Evolutionary conservation across 768 basidiomycete species (phyloP).

Genomic region (Rhizopogon rudus): DNA sequence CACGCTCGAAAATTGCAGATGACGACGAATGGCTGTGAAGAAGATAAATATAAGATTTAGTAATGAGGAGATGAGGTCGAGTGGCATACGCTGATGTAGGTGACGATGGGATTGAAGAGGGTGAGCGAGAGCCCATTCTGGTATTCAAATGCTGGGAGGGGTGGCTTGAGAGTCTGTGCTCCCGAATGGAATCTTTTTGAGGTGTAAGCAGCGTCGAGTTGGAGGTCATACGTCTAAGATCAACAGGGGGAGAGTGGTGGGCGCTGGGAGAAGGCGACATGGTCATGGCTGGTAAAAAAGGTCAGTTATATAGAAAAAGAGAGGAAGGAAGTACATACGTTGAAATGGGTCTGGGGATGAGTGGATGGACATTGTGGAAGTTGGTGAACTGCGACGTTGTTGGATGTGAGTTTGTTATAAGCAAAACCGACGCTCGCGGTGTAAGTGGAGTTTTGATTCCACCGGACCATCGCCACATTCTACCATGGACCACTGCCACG

Average conservation of each 20-base stretch:
- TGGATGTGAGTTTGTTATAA: background rate
- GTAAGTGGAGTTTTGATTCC: constrained; percentile 4
- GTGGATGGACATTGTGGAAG: constrained; percentile 10
- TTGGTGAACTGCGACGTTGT: constrained; percentile 9
- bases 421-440: background rate
- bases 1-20: constrained; percentile 88
- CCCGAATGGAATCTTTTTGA: constrained; percentile 23
- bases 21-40: constrained; percentile 58
- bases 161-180: constrained; percentile 36
- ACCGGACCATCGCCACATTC: background rate
- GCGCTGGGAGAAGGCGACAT: constrained; percentile 5
- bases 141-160: constrained; percentile 46
- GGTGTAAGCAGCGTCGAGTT: constrained; percentile 36
- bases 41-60: constrained; percentile 5
- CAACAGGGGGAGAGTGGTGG: constrained; percentile 32
- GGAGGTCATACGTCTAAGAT: constrained; percentile 56
- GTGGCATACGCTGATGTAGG: constrained; percentile 65
- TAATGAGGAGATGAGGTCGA: constrained; percentile 3
- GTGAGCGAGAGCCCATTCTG: constrained; percentile 58
- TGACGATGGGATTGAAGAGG: constrained; percentile 73
- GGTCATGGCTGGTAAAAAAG: constrained; percentile 10
- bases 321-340: constrained; percentile 6
- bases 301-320: background rate
- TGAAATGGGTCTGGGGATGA: constrained; percentile 16
- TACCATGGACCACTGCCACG: background rate